phyloP scores from a whole-genome alignment of 139 green algal genomes.

The Zygnema circumcarinatum region DNA sequence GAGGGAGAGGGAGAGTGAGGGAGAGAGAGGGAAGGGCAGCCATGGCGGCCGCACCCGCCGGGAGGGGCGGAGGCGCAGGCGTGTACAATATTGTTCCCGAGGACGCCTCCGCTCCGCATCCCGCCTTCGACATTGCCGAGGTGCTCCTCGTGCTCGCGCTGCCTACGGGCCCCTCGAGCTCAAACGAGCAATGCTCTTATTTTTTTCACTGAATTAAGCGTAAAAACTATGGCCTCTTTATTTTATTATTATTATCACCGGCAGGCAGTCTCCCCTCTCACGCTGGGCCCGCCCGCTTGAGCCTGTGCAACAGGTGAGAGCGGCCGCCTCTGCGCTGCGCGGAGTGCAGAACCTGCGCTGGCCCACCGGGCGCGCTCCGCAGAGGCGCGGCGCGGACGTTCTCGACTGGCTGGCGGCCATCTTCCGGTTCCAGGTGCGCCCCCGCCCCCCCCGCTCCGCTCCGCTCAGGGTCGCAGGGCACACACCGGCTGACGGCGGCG shows the following conservation, averaged over 20 bases:
- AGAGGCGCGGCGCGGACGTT: not conserved
- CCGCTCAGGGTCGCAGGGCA: not conserved
- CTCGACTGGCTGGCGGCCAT: conserved; percentile 38
- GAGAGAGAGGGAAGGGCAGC: too few species aligned
- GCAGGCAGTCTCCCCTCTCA: too few species aligned
- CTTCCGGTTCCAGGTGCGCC: conserved; percentile 44
- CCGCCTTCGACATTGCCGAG: not conserved
- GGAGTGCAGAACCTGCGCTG: conserved; percentile 10
- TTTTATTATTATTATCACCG: too few species aligned
- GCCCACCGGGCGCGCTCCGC: not conserved
- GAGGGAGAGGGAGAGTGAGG: too few species aligned
- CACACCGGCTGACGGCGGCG: too few species aligned
- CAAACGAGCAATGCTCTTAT: too few species aligned
- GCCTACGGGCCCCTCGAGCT: too few species aligned
- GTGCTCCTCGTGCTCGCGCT: too few species aligned
- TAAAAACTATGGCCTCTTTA: too few species aligned
- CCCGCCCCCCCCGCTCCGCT: not conserved
- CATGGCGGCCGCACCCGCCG: too few species aligned
- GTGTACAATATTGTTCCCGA: not conserved
- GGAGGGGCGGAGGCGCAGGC: not conserved
- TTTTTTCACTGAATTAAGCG: too few species aligned
- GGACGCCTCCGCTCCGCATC: not conserved
- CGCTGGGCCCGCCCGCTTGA: too few species aligned
- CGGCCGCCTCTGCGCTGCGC: conserved; percentile 10
- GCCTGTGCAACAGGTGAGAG: conserved; percentile 19